Evolutionary conservation across 257 asterid species (phyloP), one percentile per base, ranked within the genome.

Genomic region (Knoxia roxburghii): DNA sequence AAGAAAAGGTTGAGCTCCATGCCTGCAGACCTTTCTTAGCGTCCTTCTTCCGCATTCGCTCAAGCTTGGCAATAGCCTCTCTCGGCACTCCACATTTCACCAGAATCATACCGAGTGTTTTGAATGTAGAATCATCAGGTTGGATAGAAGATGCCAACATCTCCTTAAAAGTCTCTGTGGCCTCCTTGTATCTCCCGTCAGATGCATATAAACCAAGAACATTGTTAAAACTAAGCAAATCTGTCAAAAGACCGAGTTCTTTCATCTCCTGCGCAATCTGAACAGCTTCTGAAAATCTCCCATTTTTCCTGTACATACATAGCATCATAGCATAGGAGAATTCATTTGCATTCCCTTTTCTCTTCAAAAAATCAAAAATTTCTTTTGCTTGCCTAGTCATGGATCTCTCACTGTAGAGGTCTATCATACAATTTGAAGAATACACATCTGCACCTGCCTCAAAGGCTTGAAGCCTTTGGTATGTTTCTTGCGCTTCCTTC

Each of bases 291-390:
- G 65, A 51, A 49, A 90, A 87, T 68, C 82, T 81, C 29, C 95
- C 89, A 49, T 85, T 90, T 83, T 87, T 86, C 80, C 79, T 88
- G 76, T 94, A 90, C 99, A 94, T 85, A 61, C 96, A 87, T 72
- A 94, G 24, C 97, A 88, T 94, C 99, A 90, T 90, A 50, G 99
- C 96, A 72, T 90, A 85, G 24, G 99, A 79, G 68, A 94, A 94
- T 67, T 94, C 99, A 53, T 88, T 90, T 3, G 99, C 97, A 13
- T 59, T 66, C 17, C 90, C 87, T 29, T 78, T 78, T 45, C 59
- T 69, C 78, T 71, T 85, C 87, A 94, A 67, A 40, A 66, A 27
- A 73, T 83, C 79, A 37, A 94, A 94, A 46, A 85, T 75, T 78
- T 73, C 82, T 75, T 90, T 97, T 0, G 99, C 96, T 72, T 84